Evolutionary conservation across 169 alveolate species (phyloP), one percentile per base, ranked within the genome.

Genomic region (Blepharisma undulans): DNA sequence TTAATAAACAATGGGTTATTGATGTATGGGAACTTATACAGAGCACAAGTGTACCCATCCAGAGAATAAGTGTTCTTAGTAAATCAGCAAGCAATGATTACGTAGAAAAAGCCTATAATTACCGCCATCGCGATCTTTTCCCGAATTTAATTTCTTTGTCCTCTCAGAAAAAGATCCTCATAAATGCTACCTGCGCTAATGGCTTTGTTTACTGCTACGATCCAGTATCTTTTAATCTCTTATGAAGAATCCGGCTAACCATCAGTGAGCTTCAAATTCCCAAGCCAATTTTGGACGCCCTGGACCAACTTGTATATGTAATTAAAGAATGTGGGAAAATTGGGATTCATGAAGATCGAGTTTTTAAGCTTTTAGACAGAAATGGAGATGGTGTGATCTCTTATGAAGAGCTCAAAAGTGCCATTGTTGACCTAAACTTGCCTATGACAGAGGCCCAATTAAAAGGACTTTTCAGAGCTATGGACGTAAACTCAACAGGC

Each of bases 111-210:
- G 30, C 36, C n/a, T 84, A 84, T 30, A 84, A 84, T n/a, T 25
- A 84, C 36, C 89, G 89, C 25, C 29, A 36, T n/a, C 8, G 77
- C 14, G 29, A 84, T 16, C 71, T 60, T 21, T 48, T 60, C 19
- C 89, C 91, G 8, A 86, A 60, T 14, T 1, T 86, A 22, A 22
- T 86, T 16, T 22, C 34, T 19, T 22, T 86, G 25, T 27, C 91
- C 14, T 1, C 27, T 10, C n/a, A 60, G 7, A 48, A 48, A 19
- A 72, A 48, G 27, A 32, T 86, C n/a, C 27, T 93, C 6, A 93
- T 91, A 3, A 93, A 93, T 72, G 90, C 96, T n/a, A 78, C 93
- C n/a, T 93, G 96, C 88, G 96, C 87, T n/a, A 94, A 91, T 88
- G 96, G 96, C 12, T 72, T 78, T 60, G 84, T 93, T 7, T 92